Evolutionary conservation across 2,329 filamentous ascomycete genomes (phyloP).

Genomic region (Trichoderma atroviride): DNA sequence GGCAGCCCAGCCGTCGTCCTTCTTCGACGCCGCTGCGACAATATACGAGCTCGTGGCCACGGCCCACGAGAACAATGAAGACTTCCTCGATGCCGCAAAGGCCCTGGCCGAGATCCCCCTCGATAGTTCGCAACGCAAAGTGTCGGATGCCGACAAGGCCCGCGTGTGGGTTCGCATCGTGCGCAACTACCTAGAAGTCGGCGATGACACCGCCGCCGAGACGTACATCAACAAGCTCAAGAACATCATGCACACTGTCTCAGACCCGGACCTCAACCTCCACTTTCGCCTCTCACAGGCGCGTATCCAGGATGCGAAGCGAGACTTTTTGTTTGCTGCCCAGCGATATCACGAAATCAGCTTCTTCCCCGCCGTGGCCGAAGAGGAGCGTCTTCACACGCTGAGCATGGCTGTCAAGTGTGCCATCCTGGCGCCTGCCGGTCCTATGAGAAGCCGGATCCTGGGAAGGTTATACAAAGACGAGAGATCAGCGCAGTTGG

Average conservation of each 20-base stretch:
- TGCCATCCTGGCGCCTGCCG: conserved; percentile 88
- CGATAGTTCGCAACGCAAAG: conserved; percentile 82
- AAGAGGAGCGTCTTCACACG: conserved; percentile 82
- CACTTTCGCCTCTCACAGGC: conserved; percentile 92
- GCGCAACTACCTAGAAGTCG: conserved; percentile 89
- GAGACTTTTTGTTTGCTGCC: conserved; percentile 85
- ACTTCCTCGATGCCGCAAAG: conserved; percentile 77
- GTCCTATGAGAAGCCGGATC: conserved; percentile 77
- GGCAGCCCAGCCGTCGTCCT: conserved; percentile 62
- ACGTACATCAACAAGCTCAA: conserved; percentile 93
- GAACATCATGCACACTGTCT: conserved; percentile 80
- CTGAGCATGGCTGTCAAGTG: conserved; percentile 88
- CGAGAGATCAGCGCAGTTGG: conserved; percentile 73
- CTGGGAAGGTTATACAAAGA: conserved; percentile 91
- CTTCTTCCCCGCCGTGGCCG: conserved; percentile 75
- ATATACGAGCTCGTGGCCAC: conserved; percentile 81
- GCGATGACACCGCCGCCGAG: conserved; percentile 84
- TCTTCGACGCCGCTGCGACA: conserved; percentile 80
- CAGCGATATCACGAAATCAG: conserved; percentile 87
- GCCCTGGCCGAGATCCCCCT: conserved; percentile 82
- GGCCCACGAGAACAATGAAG: conserved; percentile 80
- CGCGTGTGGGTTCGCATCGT: conserved; percentile 91
- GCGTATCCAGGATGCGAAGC: conserved; percentile 87
- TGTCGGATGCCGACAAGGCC: conserved; percentile 81
- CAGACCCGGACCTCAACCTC: conserved; percentile 72